phyloP scores from a whole-genome alignment of 768 basidiomycete species.

The Clavaria fumosa region DNA sequence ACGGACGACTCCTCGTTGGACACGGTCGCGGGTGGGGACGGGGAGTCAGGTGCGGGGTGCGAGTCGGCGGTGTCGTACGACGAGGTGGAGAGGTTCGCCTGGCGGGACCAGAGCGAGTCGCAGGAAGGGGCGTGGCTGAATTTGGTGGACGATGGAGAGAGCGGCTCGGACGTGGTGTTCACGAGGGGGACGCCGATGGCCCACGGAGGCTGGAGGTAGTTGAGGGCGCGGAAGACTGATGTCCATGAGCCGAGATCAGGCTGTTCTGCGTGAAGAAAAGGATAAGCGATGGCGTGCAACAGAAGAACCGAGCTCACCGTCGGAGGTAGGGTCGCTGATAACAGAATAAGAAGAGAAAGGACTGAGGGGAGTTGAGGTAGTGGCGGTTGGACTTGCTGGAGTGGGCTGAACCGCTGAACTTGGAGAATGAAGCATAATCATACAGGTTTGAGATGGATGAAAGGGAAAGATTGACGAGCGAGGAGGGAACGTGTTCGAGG shows the following conservation, averaged over 20 bases:
- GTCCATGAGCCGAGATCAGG: conserved; percentile 8
- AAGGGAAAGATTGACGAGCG: too few relatives aligned
- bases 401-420: too few relatives aligned
- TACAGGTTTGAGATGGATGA: too few relatives aligned
- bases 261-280: conserved; percentile 2
- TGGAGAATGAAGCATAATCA: too few relatives aligned
- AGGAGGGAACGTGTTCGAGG: too few relatives aligned
- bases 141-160: neutral
- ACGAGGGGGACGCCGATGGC: neutral
- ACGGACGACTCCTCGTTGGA: neutral
- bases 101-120: conserved; percentile 2
- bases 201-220: conserved; percentile 4
- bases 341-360: conserved; percentile 10
- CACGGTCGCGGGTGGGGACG: conserved; percentile 2
- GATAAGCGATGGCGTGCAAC: neutral
- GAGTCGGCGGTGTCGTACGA: conserved; percentile 6
- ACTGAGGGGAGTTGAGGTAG: conserved; percentile 9
- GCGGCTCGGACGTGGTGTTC: neutral
- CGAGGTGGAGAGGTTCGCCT: conserved; percentile 2
- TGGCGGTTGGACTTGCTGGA: too few relatives aligned
- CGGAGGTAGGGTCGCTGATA: conserved; percentile 8
- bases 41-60: too few relatives aligned
- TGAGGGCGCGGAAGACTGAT: conserved; percentile 6
- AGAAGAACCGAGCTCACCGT: conserved; percentile 2
- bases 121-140: neutral